Evolutionary conservation across 768 basidiomycete genomes (phyloP).

Genomic region (Hericium rajendrae): DNA sequence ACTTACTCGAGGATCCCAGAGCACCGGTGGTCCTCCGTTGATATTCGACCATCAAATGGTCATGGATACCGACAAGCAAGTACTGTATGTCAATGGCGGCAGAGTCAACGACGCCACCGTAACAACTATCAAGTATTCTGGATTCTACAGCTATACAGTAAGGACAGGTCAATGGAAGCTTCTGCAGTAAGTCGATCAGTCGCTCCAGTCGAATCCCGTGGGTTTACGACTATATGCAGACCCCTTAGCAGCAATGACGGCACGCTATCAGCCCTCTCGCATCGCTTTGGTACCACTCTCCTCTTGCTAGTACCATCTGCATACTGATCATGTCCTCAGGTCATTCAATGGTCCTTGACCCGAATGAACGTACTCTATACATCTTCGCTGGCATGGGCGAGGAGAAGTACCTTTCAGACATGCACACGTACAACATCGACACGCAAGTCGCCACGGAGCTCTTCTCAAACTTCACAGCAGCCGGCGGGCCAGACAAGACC

Average conservation of each 20-base stretch:
- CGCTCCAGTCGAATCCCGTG: too few species aligned
- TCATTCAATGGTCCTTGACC: conserved; percentile 77
- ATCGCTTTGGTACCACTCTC: conserved; percentile 43
- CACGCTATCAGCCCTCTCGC: conserved; percentile 30
- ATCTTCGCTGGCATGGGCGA: conserved; percentile 69
- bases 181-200: conserved; percentile 44
- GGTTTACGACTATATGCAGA: neutral
- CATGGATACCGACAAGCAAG: conserved; percentile 61
- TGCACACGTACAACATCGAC: conserved; percentile 62
- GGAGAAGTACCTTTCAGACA: conserved; percentile 57
- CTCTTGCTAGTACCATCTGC: neutral
- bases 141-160: conserved; percentile 66
- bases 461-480: conserved; percentile 48
- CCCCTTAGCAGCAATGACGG: too few species aligned
- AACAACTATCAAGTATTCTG: conserved; percentile 53
- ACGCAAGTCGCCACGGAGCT: conserved; percentile 50
- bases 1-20: conserved; percentile 24
- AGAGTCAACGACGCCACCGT: conserved; percentile 59
- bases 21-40: conserved; percentile 58
- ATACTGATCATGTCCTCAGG: conserved; percentile 26
- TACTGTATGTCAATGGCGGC: conserved; percentile 70
- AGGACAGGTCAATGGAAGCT: conserved; percentile 55
- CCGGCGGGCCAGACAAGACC: conserved; percentile 60
- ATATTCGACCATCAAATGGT: conserved; percentile 79
- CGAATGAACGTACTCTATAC: conserved; percentile 45